A percentile compares a stretch with the other conserved stretches of the same genome.
phyloP scores from a whole-genome alignment of 2,329 filamentous ascomycete species.

The Alternaria gaisen region DNA sequence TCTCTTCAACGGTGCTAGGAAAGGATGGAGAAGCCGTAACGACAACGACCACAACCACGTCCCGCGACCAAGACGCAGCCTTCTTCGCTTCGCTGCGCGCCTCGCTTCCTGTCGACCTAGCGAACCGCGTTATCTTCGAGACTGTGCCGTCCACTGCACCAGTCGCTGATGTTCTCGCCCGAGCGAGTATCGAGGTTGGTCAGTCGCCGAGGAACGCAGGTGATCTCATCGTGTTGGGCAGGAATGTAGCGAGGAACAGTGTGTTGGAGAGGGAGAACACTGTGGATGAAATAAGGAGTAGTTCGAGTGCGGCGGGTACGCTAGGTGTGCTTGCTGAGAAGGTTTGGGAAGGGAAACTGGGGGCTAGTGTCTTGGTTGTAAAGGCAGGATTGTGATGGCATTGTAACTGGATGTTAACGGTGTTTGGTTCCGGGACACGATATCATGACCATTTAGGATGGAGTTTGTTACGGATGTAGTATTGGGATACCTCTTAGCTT shows the following conservation, averaged over 20 bases:
- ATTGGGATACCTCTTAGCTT: background rate
- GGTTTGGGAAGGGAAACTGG: slow-evolving; percentile 66
- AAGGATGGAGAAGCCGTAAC: slow-evolving; percentile 27
- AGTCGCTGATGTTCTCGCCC: slow-evolving; percentile 59
- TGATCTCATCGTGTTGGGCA: slow-evolving; percentile 74
- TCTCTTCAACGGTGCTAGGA: slow-evolving; percentile 12
- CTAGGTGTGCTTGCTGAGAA: slow-evolving; percentile 69
- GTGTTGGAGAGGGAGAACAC: slow-evolving; percentile 38
- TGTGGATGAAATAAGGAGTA: slow-evolving; percentile 51
- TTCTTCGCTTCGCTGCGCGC: slow-evolving; percentile 68
- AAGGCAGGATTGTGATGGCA: slow-evolving; percentile 60
- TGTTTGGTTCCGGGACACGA: background rate
- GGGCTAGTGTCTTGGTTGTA: slow-evolving; percentile 74
- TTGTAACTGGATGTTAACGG: background rate
- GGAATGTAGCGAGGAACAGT: slow-evolving; percentile 49
- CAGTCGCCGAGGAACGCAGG: slow-evolving; percentile 71
- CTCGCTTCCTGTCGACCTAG: slow-evolving; percentile 62
- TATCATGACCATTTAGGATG: background rate
- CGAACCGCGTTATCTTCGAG: slow-evolving; percentile 67
- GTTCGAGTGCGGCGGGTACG: slow-evolving; percentile 52
- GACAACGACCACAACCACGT: slow-evolving; percentile 13
- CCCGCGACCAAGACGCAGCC: slow-evolving; percentile 56
- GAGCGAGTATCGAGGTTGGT: slow-evolving; percentile 68
- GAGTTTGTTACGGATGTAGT: background rate
- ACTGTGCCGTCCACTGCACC: slow-evolving; percentile 47